Evolutionary conservation across 257 asterid genomes (phyloP).

Genomic region (Solanum rostratum): DNA sequence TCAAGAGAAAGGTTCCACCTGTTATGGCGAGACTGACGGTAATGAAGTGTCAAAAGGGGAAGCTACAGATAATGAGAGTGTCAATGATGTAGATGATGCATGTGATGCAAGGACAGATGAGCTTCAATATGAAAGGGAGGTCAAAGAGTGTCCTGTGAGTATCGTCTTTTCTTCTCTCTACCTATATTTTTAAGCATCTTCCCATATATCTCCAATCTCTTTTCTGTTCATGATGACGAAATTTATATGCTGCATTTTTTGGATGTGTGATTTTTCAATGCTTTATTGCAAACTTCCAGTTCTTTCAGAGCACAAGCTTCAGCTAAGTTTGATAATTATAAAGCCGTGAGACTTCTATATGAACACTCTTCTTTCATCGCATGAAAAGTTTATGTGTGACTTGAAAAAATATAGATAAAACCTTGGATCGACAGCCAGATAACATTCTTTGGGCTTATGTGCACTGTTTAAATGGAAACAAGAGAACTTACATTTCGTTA

Average conservation of each 20-base stretch:
- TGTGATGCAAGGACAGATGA: conserved; percentile 12
- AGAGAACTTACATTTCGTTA: not conserved
- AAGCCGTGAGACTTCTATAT: not conserved
- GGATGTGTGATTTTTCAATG: not conserved
- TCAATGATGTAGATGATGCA: conserved; percentile 7
- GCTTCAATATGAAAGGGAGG: conserved; percentile 13
- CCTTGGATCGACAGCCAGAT: not conserved
- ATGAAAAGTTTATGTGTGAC: not conserved
- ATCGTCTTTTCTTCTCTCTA: not conserved
- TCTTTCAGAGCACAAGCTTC: not conserved
- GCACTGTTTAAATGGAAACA: not conserved
- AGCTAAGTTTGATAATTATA: not conserved
- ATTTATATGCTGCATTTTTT: not conserved
- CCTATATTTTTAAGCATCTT: not conserved
- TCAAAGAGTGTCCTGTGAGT: conserved; percentile 21
- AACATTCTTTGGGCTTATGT: not conserved
- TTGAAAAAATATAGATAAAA: not conserved
- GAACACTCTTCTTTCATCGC: not conserved
- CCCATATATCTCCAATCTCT: not conserved
- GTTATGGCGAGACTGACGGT: conserved; percentile 29
- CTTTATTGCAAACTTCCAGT: not conserved
- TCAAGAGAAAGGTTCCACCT: conserved; percentile 34
- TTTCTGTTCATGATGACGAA: not conserved
- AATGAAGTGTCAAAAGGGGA: conserved; percentile 34
- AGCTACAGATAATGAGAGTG: conserved; percentile 12